These are phyloP conservation scores for Diaporthe sp. DNA, from an alignment of 2,329 filamentous ascomycete genomes.

Conservation along the genomic window DNA sequence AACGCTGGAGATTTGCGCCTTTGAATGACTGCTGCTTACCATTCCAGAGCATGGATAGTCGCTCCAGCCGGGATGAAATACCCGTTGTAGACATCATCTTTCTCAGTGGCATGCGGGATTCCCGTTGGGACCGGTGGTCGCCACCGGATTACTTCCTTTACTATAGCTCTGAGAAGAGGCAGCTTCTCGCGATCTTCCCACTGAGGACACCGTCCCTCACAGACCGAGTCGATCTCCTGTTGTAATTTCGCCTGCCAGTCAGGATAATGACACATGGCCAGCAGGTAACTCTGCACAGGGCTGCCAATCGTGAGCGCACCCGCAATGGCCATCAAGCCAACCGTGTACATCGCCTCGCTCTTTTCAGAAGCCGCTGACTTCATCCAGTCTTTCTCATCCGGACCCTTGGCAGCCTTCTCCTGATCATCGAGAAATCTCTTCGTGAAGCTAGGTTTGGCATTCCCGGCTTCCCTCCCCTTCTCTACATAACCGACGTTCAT, in stretches of 20 bases:
- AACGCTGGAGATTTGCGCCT: neutral
- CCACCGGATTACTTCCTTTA: conserved; percentile 69
- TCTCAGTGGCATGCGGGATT: conserved; percentile 65
- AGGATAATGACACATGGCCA: conserved; percentile 53
- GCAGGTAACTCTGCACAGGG: conserved; percentile 58
- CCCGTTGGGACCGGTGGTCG: conserved; percentile 67
- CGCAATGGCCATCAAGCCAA: conserved; percentile 64
- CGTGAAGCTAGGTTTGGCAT: conserved; percentile 57
- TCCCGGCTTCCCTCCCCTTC: conserved; percentile 50
- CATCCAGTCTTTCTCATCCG: conserved; percentile 46
- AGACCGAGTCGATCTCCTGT: conserved; percentile 62
- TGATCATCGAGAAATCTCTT: conserved; percentile 55
- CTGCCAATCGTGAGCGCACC: conserved; percentile 60
- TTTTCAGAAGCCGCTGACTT: conserved; percentile 49
- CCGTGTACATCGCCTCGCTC: conserved; percentile 58
- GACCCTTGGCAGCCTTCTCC: conserved; percentile 36
- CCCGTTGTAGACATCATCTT: conserved; percentile 66
- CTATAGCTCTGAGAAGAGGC: conserved; percentile 61
- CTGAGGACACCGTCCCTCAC: conserved; percentile 58
- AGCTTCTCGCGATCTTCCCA: conserved; percentile 62
- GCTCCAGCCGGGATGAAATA: conserved; percentile 67
- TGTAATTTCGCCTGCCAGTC: conserved; percentile 53
- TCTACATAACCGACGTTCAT: conserved; percentile 55
- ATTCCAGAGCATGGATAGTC: conserved; percentile 66
- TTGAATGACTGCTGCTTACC: conserved; percentile 51